Conservation (phyloP, 83 land plant species). For the Diphasiastrum complanatum region DNA sequence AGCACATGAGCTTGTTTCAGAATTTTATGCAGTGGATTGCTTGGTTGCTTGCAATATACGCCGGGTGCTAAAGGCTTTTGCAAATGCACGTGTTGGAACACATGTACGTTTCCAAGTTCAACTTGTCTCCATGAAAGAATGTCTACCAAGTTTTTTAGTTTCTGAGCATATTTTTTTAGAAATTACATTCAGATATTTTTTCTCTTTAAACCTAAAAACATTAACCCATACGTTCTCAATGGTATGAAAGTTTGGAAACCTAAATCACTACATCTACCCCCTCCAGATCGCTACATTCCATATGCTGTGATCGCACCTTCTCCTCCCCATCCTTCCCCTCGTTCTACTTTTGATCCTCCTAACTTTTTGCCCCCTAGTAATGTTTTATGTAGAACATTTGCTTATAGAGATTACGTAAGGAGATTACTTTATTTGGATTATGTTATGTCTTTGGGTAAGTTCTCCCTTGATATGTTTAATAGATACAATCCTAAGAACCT, state of each 20-base stretch:
- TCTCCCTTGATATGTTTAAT: too few relatives aligned
- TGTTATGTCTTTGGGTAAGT: too few relatives aligned
- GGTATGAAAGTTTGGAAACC: not conserved
- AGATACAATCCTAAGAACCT: too few relatives aligned
- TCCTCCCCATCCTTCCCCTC: too few relatives aligned
- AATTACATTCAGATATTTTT: not conserved
- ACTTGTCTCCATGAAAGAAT: not conserved
- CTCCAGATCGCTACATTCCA: too few relatives aligned
- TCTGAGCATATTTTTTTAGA: not conserved
- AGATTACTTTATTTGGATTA: too few relatives aligned
- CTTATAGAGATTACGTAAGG: too few relatives aligned
- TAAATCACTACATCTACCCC: not conserved
- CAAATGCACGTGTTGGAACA: slow-evolving; percentile 70
- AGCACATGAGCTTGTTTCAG: slow-evolving; percentile 44
- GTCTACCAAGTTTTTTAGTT: not conserved
- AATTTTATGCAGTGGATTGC: slow-evolving; percentile 58
- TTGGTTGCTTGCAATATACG: slow-evolving; percentile 61
- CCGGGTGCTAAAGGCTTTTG: slow-evolving; percentile 66
- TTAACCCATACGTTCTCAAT: not conserved
- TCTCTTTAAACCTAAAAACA: not conserved
- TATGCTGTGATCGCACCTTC: too few relatives aligned
- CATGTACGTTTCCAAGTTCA: slow-evolving; percentile 40
- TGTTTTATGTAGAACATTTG: too few relatives aligned
- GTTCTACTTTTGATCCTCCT: too few relatives aligned
- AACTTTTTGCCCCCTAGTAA: too few relatives aligned